Evolutionary conservation across 1,284 basidiomycete genomes (phyloP), one percentile per base, ranked within the genome.

Genomic region (Naganishia sp.): DNA sequence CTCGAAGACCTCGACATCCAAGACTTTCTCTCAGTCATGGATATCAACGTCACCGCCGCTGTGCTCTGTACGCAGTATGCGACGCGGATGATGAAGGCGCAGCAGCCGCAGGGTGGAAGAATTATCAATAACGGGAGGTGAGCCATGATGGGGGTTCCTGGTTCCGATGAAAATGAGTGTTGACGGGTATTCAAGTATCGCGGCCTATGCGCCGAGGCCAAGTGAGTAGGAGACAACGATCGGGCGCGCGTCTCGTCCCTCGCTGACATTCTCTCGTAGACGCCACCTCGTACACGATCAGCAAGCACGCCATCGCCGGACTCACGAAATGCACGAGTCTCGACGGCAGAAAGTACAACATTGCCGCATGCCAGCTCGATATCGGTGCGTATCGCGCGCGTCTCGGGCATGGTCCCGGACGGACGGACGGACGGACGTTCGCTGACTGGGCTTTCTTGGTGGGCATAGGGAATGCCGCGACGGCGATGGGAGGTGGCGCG

Each of bases 31-130:
- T 80, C 82, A 15, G 86, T 89, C 49, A 77, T 91, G 60, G 84
- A 86, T 68, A 83, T 88, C 64, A 92, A 92, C 78, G 80, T 92
- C 55, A 79, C 86, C 56, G 89, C 85, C 1, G 81, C 87, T 0
- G 90, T 91, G 73, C 80, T 92, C 74, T 90, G 88, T 75, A 88
- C 88, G 0, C 83, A 86, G n/a, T 86, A 90, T 69, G 90, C 90
- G 7, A 83, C 90, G 72, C 83, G 79, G 65, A 77, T 86, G 11
- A 92, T 92, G 85, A 91, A 90, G 74, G 73, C 77, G 0, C 89
- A 92, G 74, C 75, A 78, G 0, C 90, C 90, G 3, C 82, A 82
- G 68, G 90, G 90, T 71, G 90, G 90, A 81, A 84, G 88, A 15
- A 89, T 93, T 71, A 88, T 92, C 78, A 92, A 92, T 80, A 91